Conservation (phyloP, 768 basidiomycete species). For the Leccinum boreale region DNA sequence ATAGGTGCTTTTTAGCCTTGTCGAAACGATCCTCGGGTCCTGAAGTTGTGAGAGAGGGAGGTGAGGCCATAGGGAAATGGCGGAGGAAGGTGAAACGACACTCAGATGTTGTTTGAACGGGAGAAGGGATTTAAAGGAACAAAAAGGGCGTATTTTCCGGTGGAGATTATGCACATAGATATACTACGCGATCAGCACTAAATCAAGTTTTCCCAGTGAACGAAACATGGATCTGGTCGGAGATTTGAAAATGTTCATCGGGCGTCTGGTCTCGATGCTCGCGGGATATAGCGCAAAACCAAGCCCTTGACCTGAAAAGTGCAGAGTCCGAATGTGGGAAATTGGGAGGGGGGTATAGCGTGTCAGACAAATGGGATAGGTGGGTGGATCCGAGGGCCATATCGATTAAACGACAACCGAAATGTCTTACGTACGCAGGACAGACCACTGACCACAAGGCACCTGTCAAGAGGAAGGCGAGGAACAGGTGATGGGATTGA, state of each 20-base stretch:
- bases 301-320: conserved; percentile 34
- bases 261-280: conserved; percentile 35
- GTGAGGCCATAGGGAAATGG: conserved; percentile 26
- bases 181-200: conserved; percentile 39
- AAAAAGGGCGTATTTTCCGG: conserved; percentile 27
- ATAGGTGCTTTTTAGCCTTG: conserved; percentile 36
- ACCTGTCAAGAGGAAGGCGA: conserved; percentile 31
- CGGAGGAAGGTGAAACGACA: conserved; percentile 25
- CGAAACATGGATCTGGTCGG: conserved; percentile 37
- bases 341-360: conserved; percentile 24
- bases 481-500: conserved; percentile 23
- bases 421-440: conserved; percentile 33
- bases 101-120: conserved; percentile 19
- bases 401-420: conserved; percentile 38
- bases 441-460: conserved; percentile 32
- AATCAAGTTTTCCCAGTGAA: conserved; percentile 35
- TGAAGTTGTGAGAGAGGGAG: conserved; percentile 13
- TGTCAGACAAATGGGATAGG: conserved; percentile 32
- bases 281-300: conserved; percentile 33
- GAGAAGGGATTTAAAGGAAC: conserved; percentile 30
- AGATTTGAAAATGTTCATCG: conserved; percentile 36
- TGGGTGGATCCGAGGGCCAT: conserved; percentile 37
- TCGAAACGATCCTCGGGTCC: conserved; percentile 32
- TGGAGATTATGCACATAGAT: conserved; percentile 39
- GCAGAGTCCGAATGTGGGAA: conserved; percentile 33